Percentiles rank a stretch among this genome's conserved stretches.
phyloP scores from a whole-genome alignment of 2,329 filamentous ascomycete genomes.

The Cercospora sojina region DNA sequence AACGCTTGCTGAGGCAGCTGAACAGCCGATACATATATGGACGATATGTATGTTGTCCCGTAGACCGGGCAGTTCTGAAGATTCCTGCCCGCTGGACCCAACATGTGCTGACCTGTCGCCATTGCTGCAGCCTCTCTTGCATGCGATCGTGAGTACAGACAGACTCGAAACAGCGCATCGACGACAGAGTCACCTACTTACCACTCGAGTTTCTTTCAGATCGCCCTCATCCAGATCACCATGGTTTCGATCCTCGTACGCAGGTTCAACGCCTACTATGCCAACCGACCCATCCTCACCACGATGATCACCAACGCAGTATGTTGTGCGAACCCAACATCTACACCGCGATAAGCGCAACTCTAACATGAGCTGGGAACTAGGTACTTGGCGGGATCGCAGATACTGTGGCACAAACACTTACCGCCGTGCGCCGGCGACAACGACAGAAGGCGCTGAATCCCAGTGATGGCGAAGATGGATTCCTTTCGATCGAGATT shows the following conservation, averaged over 20 bases:
- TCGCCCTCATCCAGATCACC: constrained; percentile 85
- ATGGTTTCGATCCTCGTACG: constrained; percentile 77
- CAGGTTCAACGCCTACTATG: constrained; percentile 93
- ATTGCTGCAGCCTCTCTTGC: constrained; percentile 74
- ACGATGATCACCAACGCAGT: constrained; percentile 99
- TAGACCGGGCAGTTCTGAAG: background rate
- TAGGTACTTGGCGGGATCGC: constrained; percentile 86
- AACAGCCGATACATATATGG: constrained; percentile 74
- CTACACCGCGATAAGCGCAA: background rate
- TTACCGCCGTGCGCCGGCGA: constrained; percentile 76
- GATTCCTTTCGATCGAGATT: constrained; percentile 81
- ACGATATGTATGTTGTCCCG: constrained; percentile 60
- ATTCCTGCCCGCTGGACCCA: constrained; percentile 36
- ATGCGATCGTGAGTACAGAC: constrained; percentile 55
- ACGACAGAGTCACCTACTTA: background rate
- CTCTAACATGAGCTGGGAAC: constrained; percentile 9
- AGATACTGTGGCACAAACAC: constrained; percentile 91
- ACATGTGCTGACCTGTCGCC: constrained; percentile 68
- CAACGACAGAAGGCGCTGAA: constrained; percentile 46
- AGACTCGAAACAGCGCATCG: background rate
- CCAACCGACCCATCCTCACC: constrained; percentile 89
- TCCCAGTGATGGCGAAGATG: constrained; percentile 59
- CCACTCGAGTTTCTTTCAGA: constrained; percentile 30
- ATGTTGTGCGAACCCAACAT: constrained; percentile 41
- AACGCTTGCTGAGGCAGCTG: constrained; percentile 61